Base-by-base conservation (phyloP, 495 filamentous ascomycete genomes). In the Penicillium steckii region DNA sequence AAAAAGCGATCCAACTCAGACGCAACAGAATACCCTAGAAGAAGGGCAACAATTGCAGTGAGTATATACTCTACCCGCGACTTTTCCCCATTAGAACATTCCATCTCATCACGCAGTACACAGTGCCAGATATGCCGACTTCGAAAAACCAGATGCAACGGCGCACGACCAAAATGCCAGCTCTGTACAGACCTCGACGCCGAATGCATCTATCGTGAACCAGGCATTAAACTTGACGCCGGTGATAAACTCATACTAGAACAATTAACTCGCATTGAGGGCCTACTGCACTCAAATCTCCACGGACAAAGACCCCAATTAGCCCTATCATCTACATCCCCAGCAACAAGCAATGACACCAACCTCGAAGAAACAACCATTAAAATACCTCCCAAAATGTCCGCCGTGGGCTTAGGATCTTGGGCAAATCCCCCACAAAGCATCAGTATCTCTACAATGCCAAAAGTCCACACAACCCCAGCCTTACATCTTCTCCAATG, bases 101-200 rank as follows among this genome's bases (percentile, higher is more conserved):
- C n/a, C n/a, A n/a, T n/a, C n/a, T n/a, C n/a, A n/a, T n/a, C n/a
- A n/a, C n/a, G n/a, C n/a, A n/a, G n/a, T n/a, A 21, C 13, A 50
- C 62, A 90, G 85, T 93, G 89, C 72, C 88, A 93, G 65, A 88
- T 92, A 47, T 93, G 89, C 61, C 87, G 89, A 24, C 86, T 88
- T 30, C 80, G 89, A 51, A 92, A 93, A 67, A 91, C 88, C 44
- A 78, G 87, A 64, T 93, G 89, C 65, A 89, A 91, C 62, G 89
- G 89, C n/a, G 85, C 80, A 7, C 84, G 88, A 50, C 88, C 89
- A 12, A 90, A 89, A 67, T 93, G 89, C 65, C 84, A 87, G 67
- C 83, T 93, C 15, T 93, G 89, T 68, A 84, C 85, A 13, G 89
- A 91, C 64, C 75, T 93, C 33, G 85, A 88, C 53, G 88, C 86